These are phyloP conservation scores for Rhazya stricta DNA, from an alignment of 257 asterid species.

Conservation along the genomic window DNA sequence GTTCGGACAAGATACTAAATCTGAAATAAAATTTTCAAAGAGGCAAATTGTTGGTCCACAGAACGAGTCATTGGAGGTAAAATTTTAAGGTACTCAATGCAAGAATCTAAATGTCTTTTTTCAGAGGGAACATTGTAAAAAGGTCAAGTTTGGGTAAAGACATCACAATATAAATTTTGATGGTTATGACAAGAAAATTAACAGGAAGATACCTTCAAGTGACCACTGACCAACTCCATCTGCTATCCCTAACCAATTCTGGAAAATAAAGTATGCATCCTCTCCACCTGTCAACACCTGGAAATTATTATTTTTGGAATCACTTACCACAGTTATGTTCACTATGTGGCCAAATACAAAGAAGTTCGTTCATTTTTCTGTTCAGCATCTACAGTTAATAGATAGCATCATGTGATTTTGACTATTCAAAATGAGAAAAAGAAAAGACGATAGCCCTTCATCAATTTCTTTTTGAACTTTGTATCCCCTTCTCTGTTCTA, in stretches of 20 bases:
- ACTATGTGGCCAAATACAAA: background rate
- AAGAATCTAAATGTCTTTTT: background rate
- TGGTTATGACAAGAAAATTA: background rate
- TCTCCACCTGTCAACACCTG: conserved; percentile 98
- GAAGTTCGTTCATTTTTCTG: background rate
- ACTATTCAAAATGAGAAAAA: background rate
- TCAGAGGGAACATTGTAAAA: background rate
- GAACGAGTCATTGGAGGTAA: background rate
- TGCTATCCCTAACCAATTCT: conserved; percentile 85
- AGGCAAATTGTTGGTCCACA: background rate
- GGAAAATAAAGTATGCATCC: conserved; percentile 74
- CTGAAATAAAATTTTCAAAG: background rate
- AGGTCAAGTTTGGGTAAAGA: background rate
- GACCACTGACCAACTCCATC: conserved; percentile 92
- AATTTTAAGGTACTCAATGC: background rate
- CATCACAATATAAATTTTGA: background rate
- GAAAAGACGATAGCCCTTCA: background rate
- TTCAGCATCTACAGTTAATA: background rate
- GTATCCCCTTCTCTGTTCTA: background rate
- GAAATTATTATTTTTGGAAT: conserved; percentile 54
- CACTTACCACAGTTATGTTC: conserved; percentile 28
- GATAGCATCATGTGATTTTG: background rate
- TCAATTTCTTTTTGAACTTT: background rate
- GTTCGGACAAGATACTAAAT: background rate
- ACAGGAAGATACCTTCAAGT: conserved; percentile 47